Evolutionary conservation across 495 filamentous ascomycete genomes (phyloP).

Genomic region (Evernia prunastri): DNA sequence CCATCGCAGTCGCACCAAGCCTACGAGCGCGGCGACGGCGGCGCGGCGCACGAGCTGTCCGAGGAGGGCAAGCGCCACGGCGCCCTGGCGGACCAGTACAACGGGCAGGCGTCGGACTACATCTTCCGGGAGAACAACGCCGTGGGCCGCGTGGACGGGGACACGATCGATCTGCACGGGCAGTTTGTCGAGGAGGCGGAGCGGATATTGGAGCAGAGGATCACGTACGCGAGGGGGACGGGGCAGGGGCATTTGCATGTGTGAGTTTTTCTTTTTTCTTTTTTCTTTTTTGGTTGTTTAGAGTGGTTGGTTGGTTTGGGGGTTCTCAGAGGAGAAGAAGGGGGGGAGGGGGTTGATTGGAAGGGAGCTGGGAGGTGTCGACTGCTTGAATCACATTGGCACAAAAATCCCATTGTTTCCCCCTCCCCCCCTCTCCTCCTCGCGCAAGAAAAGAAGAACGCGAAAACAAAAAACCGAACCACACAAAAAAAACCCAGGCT

Average conservation of each 20-base stretch:
- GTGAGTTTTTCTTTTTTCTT: slow-evolving; percentile 32
- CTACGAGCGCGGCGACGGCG: slow-evolving; percentile 74
- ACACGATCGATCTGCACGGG: slow-evolving; percentile 91
- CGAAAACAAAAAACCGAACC: too few species aligned
- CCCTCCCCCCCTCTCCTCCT: not conserved
- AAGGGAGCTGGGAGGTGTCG: too few species aligned
- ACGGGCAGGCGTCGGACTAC: slow-evolving; percentile 81
- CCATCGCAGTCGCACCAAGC: slow-evolving; percentile 61
- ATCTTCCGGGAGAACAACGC: slow-evolving; percentile 95
- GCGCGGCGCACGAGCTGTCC: slow-evolving; percentile 67
- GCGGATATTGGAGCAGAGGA: slow-evolving; percentile 75
- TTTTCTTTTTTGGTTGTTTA: not conserved
- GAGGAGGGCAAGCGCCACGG: slow-evolving; percentile 81
- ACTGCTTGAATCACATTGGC: not conserved
- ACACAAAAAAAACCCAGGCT: too few species aligned
- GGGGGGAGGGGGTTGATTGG: not conserved
- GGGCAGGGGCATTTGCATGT: slow-evolving; percentile 75
- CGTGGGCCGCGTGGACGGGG: slow-evolving; percentile 55
- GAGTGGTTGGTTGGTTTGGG: too few species aligned
- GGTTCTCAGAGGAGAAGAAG: too few species aligned
- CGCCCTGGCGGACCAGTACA: slow-evolving; percentile 70
- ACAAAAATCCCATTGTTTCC: too few species aligned
- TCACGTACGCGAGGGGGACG: slow-evolving; percentile 61
- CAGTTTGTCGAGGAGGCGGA: slow-evolving; percentile 92
- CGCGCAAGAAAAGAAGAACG: too few species aligned